Base-by-base conservation (phyloP, 179 eudicot species). In the Spergularia azorica region DNA sequence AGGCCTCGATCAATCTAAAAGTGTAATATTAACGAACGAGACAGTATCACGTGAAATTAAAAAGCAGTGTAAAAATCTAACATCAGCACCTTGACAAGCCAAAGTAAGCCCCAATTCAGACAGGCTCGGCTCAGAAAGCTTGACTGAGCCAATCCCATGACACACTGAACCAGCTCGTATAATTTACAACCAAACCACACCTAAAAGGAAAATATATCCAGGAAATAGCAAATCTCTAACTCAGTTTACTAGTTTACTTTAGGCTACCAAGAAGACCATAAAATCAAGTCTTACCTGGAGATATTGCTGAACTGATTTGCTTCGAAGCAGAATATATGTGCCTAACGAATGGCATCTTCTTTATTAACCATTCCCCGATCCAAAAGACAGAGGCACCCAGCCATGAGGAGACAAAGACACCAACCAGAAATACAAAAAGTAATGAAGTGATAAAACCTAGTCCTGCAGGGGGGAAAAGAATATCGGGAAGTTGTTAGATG, bases 361-460 rank as follows among this genome's bases (percentile, higher is more conserved):
- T 93, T 58, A 93, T 93, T 63, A 93, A 79, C 96, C 97, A 93
- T 84, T 93, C 98, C 56, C 98, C 98, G 13, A 91, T 80, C 97
- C 90, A 90, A 86, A 93, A 91, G 78, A 93, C 93, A 50, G 98
- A 87, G 38, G 91, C 89, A 79, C 98, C 97, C 87, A 93, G 46
- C 98, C 98, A 93, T 74, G 98, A 93, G 65, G 98, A 91, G 79
- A 92, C 98, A 87, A 93, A 93, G 57, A 93, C 88, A 21, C 98
- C 98, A 21, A 93, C 90, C 80, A 93, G 89, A 88, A 93, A 91
- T 51, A 93, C 92, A 75, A 93, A 91, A 76, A 88, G 72, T 76
- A 93, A 68, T 1, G 97, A 91, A 43, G 98, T 93, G 78, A 91
- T 73, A 79, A 93, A 93, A 54, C 98, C 98, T 73, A 93, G 92